Conservation (phyloP, 192 early-diverging fungal species). For the Phycomyces nitens region DNA sequence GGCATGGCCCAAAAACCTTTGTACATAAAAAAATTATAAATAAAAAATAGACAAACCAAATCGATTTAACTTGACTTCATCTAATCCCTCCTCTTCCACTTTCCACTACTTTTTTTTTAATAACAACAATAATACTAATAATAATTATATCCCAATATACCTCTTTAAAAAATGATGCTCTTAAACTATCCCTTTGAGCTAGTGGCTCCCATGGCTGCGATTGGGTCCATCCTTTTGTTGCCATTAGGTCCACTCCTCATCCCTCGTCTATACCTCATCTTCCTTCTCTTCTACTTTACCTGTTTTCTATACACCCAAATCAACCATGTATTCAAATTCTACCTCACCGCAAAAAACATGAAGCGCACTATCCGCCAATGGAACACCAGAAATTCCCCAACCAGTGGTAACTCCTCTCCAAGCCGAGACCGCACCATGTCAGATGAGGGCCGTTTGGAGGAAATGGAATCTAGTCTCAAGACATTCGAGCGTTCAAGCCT, state of each 20-base stretch:
- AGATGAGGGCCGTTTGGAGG: conserved; percentile 22
- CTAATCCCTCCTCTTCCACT: neutral
- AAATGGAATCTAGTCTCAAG: conserved; percentile 34
- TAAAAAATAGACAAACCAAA: no score
- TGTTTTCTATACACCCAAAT: conserved; percentile 40
- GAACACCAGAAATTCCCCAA: conserved; percentile 23
- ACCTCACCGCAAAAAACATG: conserved; percentile 38
- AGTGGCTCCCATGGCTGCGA: conserved; percentile 41
- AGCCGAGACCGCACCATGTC: neutral
- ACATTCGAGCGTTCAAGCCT: conserved; percentile 36
- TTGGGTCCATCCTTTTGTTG: conserved; percentile 37
- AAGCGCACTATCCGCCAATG: conserved; percentile 38
- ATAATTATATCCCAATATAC: neutral
- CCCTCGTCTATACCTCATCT: conserved; percentile 40
- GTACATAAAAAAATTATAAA: no score
- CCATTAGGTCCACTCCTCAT: conserved; percentile 42
- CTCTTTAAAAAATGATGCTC: conserved; percentile 1
- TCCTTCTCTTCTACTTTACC: conserved; percentile 43
- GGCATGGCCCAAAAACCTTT: no score
- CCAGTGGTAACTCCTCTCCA: conserved; percentile 15
- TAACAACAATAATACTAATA: neutral
- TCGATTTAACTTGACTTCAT: no score
- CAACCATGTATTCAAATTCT: conserved; percentile 49
- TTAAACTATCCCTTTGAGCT: conserved; percentile 44
- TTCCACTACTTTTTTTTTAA: conserved; percentile 4